Base-by-base conservation (phyloP, 2,329 filamentous ascomycete genomes). In the Elsinoe arachidis region DNA sequence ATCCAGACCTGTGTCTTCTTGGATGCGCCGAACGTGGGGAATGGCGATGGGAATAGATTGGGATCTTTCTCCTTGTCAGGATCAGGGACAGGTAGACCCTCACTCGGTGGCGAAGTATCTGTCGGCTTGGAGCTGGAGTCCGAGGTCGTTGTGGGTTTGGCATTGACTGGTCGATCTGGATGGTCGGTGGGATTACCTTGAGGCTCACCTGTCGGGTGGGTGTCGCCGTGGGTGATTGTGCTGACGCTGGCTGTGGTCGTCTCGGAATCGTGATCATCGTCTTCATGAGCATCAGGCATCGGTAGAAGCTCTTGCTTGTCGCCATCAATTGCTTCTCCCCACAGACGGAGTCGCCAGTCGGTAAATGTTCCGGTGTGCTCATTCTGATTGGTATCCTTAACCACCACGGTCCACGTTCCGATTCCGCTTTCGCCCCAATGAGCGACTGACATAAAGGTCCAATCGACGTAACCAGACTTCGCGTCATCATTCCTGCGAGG, bases 371-470 rank as follows among this genome's bases (percentile, higher is more conserved):
- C 93, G 5, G 76, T 83, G 70, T 86, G 76, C 4, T 86, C 80
- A 68, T 99, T 96, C 59, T 86, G 80, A 15, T 82, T 76, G 17
- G 86, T 87, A 69, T 99, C 93, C 66, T 90, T 93, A 66, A 97
- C 83, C 53, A 96, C 77, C 38, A 99, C 80, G 0, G 87, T 95
- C 93, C 93, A 99, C 19, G 82, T 91, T 55, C 93, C 93, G 58
- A 91, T 72, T 59, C 90, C 91, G 43, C 80, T 80, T 72, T 99
- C 93, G 51, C 93, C 93, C 90, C 91, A 99, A 70, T 99, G 93
- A 62, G 86, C 91, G 37, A 99, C 93, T 61, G 86, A 95, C 93
- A 99, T 99, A 67, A 99, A 99, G 0, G 92, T 97, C 93, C 93
- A 99, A 73, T 97, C 90, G 37, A 85, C 76, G 69, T 97, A 99